phyloP scores from a whole-genome alignment of 495 filamentous ascomycete genomes.

The Daldinia childiae region DNA sequence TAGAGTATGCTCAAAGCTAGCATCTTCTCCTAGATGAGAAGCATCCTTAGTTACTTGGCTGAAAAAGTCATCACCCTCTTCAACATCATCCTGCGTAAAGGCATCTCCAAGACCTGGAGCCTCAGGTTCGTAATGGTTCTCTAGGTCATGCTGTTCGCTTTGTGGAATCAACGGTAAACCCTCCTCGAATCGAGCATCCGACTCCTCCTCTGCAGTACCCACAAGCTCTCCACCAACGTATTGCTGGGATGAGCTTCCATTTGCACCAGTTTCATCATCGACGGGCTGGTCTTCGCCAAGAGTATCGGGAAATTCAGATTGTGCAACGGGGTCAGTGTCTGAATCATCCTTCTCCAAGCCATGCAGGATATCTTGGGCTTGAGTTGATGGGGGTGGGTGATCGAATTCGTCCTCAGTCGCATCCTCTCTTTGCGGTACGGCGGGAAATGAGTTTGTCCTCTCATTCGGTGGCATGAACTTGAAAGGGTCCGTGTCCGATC shows the following conservation, averaged over 20 bases:
- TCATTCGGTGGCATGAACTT: conserved; percentile 62
- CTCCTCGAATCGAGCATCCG: conserved; percentile 66
- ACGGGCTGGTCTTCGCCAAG: conserved; percentile 1
- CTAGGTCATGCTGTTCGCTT: conserved; percentile 29
- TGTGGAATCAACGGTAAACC: conserved; percentile 65
- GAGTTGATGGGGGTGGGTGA: conserved; percentile 48
- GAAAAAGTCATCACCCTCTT: conserved; percentile 64
- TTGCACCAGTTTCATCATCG: conserved; percentile 4
- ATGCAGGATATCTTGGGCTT: conserved; percentile 57
- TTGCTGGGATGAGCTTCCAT: conserved; percentile 38
- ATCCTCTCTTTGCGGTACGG: conserved; percentile 55
- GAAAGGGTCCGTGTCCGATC: conserved; percentile 63
- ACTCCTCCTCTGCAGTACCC: conserved; percentile 48
- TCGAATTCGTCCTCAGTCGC: conserved; percentile 38
- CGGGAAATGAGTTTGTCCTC: conserved; percentile 71
- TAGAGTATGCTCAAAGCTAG: conserved; percentile 44
- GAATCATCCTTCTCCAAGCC: conserved; percentile 50
- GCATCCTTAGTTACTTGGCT: conserved; percentile 48
- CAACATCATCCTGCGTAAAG: conserved; percentile 53
- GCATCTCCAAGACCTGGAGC: conserved; percentile 34
- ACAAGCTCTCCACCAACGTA: conserved; percentile 50
- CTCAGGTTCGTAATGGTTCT: conserved; percentile 13
- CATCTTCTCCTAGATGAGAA: conserved; percentile 30
- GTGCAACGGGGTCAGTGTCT: conserved; percentile 29
- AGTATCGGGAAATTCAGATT: conserved; percentile 12